Evolutionary conservation across 345 rosid genomes (phyloP).

Genomic region (Hibiscus syriacus): DNA sequence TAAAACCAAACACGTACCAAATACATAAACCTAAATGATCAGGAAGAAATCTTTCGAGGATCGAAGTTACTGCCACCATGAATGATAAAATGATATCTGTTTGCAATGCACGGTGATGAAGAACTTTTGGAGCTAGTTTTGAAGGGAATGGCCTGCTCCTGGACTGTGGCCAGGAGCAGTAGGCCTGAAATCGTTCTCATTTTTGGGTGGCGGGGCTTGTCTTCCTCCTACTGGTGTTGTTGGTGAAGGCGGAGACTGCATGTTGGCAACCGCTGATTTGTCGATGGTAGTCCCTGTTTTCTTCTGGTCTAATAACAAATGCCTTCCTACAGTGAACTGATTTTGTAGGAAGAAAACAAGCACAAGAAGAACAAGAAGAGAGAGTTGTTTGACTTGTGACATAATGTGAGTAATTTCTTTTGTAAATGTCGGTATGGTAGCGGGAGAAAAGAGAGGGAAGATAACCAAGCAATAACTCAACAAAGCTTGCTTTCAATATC

Average conservation of each 20-base stretch:
- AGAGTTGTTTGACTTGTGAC: constrained; percentile 29
- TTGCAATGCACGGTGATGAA: too few relatives aligned
- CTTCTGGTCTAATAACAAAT: constrained; percentile 17
- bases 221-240: not conserved
- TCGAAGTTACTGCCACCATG: not conserved
- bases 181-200: not conserved
- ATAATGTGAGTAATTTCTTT: constrained; percentile 15
- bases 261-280: not conserved
- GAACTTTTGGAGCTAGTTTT: not conserved
- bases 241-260: constrained; percentile 19
- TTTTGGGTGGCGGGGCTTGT: constrained; percentile 15
- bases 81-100: not conserved
- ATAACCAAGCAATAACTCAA: not conserved
- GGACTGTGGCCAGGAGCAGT: constrained; percentile 1
- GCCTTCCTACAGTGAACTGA: constrained; percentile 32
- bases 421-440: not conserved
- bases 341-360: constrained; percentile 25
- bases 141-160: constrained; percentile 5
- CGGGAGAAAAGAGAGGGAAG: not conserved
- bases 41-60: not conserved
- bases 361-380: constrained; percentile 20
- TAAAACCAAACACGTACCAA: not conserved
- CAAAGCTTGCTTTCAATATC: not conserved
- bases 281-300: not conserved
- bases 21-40: not conserved